A percentile compares a stretch with the other conserved stretches of the same genome.
Evolutionary conservation across 2,329 filamentous ascomycete species (phyloP).

Genomic region (Shiraia bambusicola): DNA sequence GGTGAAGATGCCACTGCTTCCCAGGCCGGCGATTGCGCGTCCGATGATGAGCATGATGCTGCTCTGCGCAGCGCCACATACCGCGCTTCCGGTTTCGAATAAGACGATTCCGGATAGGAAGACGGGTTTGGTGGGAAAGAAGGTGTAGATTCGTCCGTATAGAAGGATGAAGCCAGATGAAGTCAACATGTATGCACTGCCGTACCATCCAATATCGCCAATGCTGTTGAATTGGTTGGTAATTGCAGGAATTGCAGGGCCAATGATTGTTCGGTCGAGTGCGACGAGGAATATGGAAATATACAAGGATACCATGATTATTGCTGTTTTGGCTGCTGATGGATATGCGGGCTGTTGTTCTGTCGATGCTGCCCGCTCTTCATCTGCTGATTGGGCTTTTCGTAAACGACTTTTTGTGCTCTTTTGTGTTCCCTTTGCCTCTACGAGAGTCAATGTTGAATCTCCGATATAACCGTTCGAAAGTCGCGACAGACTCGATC

Average conservation of each 20-base stretch:
- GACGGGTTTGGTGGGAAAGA: constrained; percentile 52
- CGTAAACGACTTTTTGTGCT: constrained; percentile 14
- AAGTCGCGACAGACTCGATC: constrained; percentile 12
- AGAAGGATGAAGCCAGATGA: constrained; percentile 46
- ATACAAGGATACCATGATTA: constrained; percentile 36
- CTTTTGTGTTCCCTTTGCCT: constrained; percentile 7
- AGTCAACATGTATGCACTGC: constrained; percentile 43
- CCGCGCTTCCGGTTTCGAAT: constrained; percentile 54
- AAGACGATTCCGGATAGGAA: constrained; percentile 53
- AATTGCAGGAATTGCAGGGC: constrained; percentile 49
- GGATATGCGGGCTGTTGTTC: constrained; percentile 16
- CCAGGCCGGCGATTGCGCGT: constrained; percentile 34
- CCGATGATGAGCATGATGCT: constrained; percentile 36
- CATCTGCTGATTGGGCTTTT: constrained; percentile 8
- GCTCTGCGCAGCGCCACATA: constrained; percentile 52
- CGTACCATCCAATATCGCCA: constrained; percentile 49
- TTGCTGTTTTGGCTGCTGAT: constrained; percentile 23
- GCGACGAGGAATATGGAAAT: constrained; percentile 39
- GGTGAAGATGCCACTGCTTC: constrained; percentile 36
- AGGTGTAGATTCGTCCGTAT: constrained; percentile 51
- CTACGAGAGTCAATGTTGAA: constrained; percentile 12
- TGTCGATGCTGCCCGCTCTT: constrained; percentile 1
- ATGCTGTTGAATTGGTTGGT: constrained; percentile 49
- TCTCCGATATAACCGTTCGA: constrained; percentile 10
- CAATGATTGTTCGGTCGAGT: constrained; percentile 49